Evolutionary conservation across 2,329 filamentous ascomycete species (phyloP).

Genomic region (Calonectria pseudoturangicola): DNA sequence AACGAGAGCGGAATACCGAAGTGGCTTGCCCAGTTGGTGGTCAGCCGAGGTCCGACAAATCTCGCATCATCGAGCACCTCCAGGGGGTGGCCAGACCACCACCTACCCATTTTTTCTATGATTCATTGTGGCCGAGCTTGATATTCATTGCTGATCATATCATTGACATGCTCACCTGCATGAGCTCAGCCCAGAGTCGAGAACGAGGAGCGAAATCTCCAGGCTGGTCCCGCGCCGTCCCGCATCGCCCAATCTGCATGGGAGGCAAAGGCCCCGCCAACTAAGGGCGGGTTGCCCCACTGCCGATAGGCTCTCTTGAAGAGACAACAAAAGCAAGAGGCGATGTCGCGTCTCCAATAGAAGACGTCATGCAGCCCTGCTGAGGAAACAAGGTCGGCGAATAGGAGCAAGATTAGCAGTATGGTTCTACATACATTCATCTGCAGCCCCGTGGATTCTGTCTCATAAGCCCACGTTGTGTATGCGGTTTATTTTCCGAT

Average conservation of each 20-base stretch:
- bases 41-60: conserved; percentile 3
- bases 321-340: conserved; percentile 51
- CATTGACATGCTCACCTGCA: conserved; percentile 12
- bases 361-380: conserved; percentile 42
- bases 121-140: neutral
- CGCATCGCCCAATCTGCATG: conserved; percentile 38
- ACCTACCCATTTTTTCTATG: conserved; percentile 2
- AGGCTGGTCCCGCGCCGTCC: conserved; percentile 44
- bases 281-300: conserved; percentile 34
- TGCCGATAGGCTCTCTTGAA: conserved; percentile 35
- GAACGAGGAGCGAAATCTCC: conserved; percentile 28
- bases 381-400: conserved; percentile 30
- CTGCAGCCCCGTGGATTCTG: conserved; percentile 14
- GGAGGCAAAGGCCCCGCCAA: conserved; percentile 31
- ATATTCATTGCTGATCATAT: conserved; percentile 23
- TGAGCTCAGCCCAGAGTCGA: conserved; percentile 25
- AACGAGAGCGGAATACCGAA: conserved; percentile 7
- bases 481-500: conserved; percentile 20
- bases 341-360: conserved; percentile 19
- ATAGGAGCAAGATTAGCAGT: conserved; percentile 3
- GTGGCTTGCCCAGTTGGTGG: conserved; percentile 1
- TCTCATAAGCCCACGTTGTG: conserved; percentile 33
- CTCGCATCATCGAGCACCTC: conserved; percentile 15
- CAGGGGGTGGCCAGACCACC: neutral
- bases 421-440: neutral